Conservation (phyloP, 2,329 filamentous ascomycete species). For the Grosmannia clavigera region DNA sequence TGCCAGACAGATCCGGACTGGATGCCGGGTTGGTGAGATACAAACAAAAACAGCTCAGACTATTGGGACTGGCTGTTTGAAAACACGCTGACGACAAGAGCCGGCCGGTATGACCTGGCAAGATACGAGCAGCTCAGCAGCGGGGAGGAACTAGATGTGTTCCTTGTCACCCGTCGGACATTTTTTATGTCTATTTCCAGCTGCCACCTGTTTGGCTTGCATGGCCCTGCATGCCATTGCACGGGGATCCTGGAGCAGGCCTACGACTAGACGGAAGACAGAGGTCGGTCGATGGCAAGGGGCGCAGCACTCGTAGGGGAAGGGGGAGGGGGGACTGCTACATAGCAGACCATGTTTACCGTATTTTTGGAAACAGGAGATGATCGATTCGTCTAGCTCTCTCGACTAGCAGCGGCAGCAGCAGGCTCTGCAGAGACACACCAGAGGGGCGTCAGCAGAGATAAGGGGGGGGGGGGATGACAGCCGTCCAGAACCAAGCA, state of each 20-base stretch:
- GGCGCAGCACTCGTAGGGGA: not conserved
- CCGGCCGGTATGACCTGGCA: no score
- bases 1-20: no score
- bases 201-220: not conserved
- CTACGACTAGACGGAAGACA: not conserved
- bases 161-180: not conserved
- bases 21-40: no score
- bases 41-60: no score
- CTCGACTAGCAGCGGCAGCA: not conserved
- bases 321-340: not conserved
- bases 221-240: not conserved
- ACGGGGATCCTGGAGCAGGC: not conserved
- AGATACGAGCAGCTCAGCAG: not conserved
- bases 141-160: not conserved
- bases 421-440: not conserved
- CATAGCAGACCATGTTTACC: not conserved
- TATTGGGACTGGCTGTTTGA: not conserved
- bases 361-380: not conserved
- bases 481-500: no score
- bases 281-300: not conserved
- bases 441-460: not conserved
- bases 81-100: not conserved
- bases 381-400: not conserved
- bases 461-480: not conserved
- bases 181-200: not conserved